Percentiles rank a stretch among this genome's conserved stretches.
Evolutionary conservation across 352 stramenopile species (phyloP).

Genomic region (Plasmopara muralis): DNA sequence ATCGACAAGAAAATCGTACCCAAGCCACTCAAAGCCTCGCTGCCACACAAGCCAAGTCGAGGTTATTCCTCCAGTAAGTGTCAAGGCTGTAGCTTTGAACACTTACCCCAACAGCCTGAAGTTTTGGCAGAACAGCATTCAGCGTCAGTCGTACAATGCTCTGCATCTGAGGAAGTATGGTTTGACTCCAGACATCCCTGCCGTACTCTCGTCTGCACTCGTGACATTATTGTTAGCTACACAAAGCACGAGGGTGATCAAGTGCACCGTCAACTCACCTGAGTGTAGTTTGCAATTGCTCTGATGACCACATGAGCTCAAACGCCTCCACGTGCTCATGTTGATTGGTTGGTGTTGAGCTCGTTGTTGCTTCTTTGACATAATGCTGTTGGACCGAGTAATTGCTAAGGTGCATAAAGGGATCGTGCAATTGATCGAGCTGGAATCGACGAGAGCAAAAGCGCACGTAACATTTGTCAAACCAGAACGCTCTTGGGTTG

Average conservation of each 20-base stretch:
- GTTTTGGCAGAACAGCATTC: slow-evolving; percentile 31
- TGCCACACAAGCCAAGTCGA: slow-evolving; percentile 14
- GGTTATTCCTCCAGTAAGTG: background rate
- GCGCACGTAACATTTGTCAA: slow-evolving; percentile 62
- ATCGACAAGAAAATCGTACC: slow-evolving; percentile 79
- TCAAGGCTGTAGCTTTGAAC: background rate
- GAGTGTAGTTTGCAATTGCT: slow-evolving; percentile 31
- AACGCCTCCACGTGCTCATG: slow-evolving; percentile 1
- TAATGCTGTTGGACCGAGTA: slow-evolving; percentile 77
- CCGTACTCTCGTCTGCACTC: slow-evolving; percentile 24
- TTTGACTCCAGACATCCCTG: slow-evolving; percentile 41
- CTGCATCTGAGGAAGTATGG: slow-evolving; percentile 56
- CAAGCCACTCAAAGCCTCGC: slow-evolving; percentile 81
- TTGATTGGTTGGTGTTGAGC: background rate
- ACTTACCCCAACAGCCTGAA: slow-evolving; percentile 50
- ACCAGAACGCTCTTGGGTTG: slow-evolving; percentile 51
- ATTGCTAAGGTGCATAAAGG: slow-evolving; percentile 76
- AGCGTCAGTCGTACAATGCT: slow-evolving; percentile 32
- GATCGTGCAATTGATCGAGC: slow-evolving; percentile 37
- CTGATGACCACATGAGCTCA: slow-evolving; percentile 60
- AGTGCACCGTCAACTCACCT: slow-evolving; percentile 14
- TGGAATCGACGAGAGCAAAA: slow-evolving; percentile 63
- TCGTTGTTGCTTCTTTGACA: background rate
- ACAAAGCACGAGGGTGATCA: background rate
- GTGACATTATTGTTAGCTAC: background rate